Evolutionary conservation across 805 yeast species (phyloP).

Genomic region (Ogataea salicorniae): DNA sequence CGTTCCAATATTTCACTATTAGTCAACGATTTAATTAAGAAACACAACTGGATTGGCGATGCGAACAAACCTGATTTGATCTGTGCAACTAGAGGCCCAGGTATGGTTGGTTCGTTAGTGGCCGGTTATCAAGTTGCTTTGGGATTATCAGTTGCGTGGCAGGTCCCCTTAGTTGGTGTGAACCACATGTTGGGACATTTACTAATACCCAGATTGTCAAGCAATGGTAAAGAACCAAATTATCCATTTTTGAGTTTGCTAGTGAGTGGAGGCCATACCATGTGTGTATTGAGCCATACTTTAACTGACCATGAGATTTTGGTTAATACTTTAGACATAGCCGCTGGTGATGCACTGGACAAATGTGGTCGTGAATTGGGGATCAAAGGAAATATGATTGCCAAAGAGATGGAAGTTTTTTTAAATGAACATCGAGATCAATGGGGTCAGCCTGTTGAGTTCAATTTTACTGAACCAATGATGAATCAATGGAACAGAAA

Average conservation of each 20-base stretch:
- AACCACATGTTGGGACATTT: conserved; percentile 97
- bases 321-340: conserved; percentile 76
- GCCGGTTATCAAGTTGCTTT: conserved; percentile 81
- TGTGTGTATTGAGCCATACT: conserved; percentile 65
- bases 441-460: conserved; percentile 26
- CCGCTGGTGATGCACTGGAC: conserved; percentile 90
- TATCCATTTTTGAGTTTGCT: conserved; percentile 74
- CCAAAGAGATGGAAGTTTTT: conserved; percentile 69
- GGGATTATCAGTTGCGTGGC: conserved; percentile 77
- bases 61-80: conserved; percentile 55
- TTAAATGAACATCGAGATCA: conserved; percentile 32
- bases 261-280: conserved; percentile 93
- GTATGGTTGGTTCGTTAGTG: conserved; percentile 85
- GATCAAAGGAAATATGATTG: conserved; percentile 75
- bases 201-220: conserved; percentile 52
- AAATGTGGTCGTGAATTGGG: conserved; percentile 89
- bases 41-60: conserved; percentile 28
- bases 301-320: conserved; percentile 65
- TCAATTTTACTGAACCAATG: conserved; percentile 44
- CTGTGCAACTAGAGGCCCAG: conserved; percentile 94
- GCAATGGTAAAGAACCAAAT: conserved; percentile 38
- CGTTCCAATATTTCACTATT: conserved; percentile 50
- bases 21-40: conserved; percentile 40
- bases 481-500: conserved; percentile 42
- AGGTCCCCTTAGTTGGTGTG: conserved; percentile 77